phyloP scores from a whole-genome alignment of 306 rosid species.

The Citrullus mucosospermus region DNA sequence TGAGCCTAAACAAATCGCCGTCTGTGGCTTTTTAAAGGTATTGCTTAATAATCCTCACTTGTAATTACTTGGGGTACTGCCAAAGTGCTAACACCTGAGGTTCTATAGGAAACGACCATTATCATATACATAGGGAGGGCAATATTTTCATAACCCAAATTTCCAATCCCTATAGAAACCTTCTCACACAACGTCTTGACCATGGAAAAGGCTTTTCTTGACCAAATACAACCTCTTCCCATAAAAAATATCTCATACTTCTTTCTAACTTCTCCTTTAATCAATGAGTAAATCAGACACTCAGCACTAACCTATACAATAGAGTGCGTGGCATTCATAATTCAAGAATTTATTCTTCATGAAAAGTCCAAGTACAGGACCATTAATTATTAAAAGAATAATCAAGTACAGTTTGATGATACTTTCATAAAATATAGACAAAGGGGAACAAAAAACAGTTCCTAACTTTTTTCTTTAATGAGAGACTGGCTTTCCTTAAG shows the following conservation, averaged over 20 bases:
- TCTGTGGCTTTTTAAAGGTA: not conserved
- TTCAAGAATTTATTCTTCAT: not conserved
- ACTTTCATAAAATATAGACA: not conserved
- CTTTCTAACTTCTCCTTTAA: not conserved
- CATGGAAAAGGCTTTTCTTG: not conserved
- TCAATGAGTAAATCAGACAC: not conserved
- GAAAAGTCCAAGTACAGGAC: too few species aligned
- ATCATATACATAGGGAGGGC: not conserved
- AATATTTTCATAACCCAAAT: not conserved
- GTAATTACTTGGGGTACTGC: not conserved
- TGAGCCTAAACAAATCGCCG: not conserved
- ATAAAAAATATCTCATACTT: not conserved
- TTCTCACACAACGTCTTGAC: not conserved
- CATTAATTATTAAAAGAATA: not conserved
- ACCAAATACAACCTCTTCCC: not conserved
- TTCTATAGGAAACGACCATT: not conserved
- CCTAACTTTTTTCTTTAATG: not conserved
- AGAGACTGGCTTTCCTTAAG: not conserved
- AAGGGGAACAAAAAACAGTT: not conserved
- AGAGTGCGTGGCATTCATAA: not conserved
- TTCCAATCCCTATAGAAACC: not conserved
- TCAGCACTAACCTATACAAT: not conserved
- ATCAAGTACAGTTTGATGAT: not conserved
- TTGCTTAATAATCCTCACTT: not conserved
- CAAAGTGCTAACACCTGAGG: not conserved